phyloP scores from a whole-genome alignment of 495 filamentous ascomycete species.

The Daldinia concentrica region DNA sequence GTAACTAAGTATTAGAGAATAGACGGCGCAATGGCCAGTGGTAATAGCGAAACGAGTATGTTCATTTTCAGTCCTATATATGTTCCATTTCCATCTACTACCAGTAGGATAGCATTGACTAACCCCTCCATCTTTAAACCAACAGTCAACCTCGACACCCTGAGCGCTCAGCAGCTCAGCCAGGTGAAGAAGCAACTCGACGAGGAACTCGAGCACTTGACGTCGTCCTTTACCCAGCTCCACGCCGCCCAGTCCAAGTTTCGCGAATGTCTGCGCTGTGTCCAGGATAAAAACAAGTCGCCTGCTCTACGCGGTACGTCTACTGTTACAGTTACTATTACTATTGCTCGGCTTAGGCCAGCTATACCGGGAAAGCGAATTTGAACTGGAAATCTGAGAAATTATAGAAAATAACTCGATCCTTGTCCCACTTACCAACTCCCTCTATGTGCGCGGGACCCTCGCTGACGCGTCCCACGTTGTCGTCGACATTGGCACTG shows the following conservation, averaged over 20 bases:
- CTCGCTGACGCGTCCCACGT: constrained; percentile 81
- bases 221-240: constrained; percentile 85
- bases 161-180: constrained; percentile 61
- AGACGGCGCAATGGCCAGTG: constrained; percentile 27
- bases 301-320: constrained; percentile 50
- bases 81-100: background rate
- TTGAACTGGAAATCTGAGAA: constrained; percentile 1
- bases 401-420: constrained; percentile 66
- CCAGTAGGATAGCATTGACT: background rate
- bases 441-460: constrained; percentile 88
- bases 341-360: background rate
- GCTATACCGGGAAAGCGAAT: background rate
- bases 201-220: constrained; percentile 93
- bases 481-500: constrained; percentile 94
- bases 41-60: constrained; percentile 30
- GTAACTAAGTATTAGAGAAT: background rate
- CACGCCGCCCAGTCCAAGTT: constrained; percentile 91
- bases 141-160: constrained; percentile 58
- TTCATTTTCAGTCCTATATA: background rate
- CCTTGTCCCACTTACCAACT: constrained; percentile 90
- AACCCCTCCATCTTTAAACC: background rate
- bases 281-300: constrained; percentile 67
- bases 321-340: background rate
- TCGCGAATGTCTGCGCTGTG: constrained; percentile 81
- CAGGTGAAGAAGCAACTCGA: constrained; percentile 93